phyloP scores from a whole-genome alignment of 345 rosid genomes.

The Orychophragmus violaceus region DNA sequence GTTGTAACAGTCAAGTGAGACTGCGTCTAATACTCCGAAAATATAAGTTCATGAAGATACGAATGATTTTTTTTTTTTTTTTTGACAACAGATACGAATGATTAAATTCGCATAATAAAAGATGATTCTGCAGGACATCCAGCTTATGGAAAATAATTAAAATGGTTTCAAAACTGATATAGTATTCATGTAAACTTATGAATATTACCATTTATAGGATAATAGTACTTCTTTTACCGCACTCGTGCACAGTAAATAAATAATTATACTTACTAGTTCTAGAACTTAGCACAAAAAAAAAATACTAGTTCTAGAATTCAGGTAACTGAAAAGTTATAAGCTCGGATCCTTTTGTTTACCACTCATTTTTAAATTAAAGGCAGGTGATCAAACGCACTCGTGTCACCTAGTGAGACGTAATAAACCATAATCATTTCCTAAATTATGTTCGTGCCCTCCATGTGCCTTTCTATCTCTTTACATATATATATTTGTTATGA shows the following conservation, averaged over 20 bases:
- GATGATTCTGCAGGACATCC: neutral
- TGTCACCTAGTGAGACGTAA: slow-evolving; percentile 28
- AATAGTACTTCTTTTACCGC: neutral
- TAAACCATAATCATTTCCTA: slow-evolving; percentile 1
- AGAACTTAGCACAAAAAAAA: too few relatives aligned
- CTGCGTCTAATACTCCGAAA: too few relatives aligned
- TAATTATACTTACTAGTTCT: neutral
- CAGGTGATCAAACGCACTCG: slow-evolving; percentile 38
- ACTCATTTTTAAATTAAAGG: neutral
- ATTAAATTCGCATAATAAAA: neutral
- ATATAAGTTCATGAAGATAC: neutral
- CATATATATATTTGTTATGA: neutral
- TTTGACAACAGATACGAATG: too few relatives aligned
- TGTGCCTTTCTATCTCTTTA: slow-evolving; percentile 1
- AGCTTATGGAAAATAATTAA: neutral
- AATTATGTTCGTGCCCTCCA: slow-evolving; percentile 21
- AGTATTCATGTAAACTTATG: neutral
- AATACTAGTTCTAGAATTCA: neutral
- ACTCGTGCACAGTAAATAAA: slow-evolving; percentile 12
- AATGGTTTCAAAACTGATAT: neutral
- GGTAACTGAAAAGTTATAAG: neutral
- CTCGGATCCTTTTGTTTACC: slow-evolving; percentile 11
- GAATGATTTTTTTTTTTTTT: too few relatives aligned
- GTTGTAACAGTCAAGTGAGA: too few relatives aligned
- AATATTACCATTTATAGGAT: neutral